Evolutionary conservation across 1,139 yeast genomes (phyloP).

Genomic region (Pichia sp.): DNA sequence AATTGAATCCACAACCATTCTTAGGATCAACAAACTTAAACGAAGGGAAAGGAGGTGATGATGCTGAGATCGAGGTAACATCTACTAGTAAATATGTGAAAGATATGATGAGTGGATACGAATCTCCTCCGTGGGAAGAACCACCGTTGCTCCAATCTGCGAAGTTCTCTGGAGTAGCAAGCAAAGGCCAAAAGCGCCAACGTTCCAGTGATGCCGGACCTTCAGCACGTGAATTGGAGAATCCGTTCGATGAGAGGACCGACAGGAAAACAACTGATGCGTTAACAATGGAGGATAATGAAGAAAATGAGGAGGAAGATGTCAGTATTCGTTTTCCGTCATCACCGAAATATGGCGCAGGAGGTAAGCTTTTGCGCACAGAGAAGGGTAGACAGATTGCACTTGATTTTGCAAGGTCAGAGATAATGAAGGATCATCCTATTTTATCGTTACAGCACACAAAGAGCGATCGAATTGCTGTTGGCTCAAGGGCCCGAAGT

Average conservation of each 20-base stretch:
- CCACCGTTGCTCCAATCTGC: slow-evolving; percentile 28
- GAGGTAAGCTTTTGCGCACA: slow-evolving; percentile 22
- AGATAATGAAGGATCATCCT: slow-evolving; percentile 13
- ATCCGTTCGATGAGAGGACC: not conserved
- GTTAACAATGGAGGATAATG: not conserved
- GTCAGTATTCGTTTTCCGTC: slow-evolving; percentile 40
- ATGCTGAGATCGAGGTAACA: not conserved
- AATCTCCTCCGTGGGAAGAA: slow-evolving; percentile 24
- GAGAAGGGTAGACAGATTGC: slow-evolving; percentile 21
- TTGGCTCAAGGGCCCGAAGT: too few relatives aligned
- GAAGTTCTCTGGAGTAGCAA: slow-evolving; percentile 5
- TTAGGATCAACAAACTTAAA: not conserved
- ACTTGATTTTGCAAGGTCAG: slow-evolving; percentile 21
- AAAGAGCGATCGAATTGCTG: not conserved
- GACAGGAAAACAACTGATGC: not conserved
- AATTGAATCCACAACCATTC: not conserved
- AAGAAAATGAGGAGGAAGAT: slow-evolving; percentile 12
- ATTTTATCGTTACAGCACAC: slow-evolving; percentile 10
- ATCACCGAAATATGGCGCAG: slow-evolving; percentile 38
- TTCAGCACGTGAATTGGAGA: not conserved
- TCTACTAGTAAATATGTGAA: slow-evolving; percentile 5
- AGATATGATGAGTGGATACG: slow-evolving; percentile 15
- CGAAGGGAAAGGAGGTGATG: not conserved
- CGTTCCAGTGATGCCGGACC: too few relatives aligned
- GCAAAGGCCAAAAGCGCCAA: slow-evolving; percentile 1